Evolutionary conservation across 352 stramenopile species (phyloP), one percentile per base, ranked within the genome.

Genomic region (Phytophthora syringae): DNA sequence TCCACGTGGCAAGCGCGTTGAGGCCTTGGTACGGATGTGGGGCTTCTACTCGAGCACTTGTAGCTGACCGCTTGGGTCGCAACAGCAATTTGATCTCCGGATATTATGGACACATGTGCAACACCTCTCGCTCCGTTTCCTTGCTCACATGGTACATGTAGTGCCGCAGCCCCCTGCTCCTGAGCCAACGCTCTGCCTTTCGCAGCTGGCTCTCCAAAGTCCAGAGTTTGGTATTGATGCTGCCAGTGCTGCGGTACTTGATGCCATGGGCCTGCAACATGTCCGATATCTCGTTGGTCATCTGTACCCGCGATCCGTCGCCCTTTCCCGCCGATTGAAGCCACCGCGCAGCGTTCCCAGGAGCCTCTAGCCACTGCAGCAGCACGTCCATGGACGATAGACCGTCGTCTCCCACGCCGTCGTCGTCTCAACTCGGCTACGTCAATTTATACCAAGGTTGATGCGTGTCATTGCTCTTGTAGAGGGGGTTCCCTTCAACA

Each of bases 371-470:
- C 54, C 54, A 62, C 13, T 27, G 40, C 20, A 62, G 30, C 20
- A 62, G 43, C 42, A 62, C 20, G 30, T 65, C 55, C 12, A 66
- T 39, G 0, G 62, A 70, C 28, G 62, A 65, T 21, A 34, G 55
- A 0, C 39, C 22, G 13, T 47, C 53, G 27, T n/a, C n/a, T n/a
- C 45, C 39, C 9, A 51, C 45, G 34, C 53, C 30, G 21, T 70
- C 61, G 3, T 59, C 47, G 30, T 64, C n/a, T 54, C 54, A 70
- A 15, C 16, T 43, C 36, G 36, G 36, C 4, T 22, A 12, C 16
- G 15, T 16, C 36, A 43, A n/a, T n/a, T n/a, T n/a, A n/a, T n/a
- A n/a, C n/a, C n/a, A n/a, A n/a, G n/a, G n/a, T n/a, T n/a, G n/a
- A 39, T 39, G 9, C 34, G 5, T 43, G 36, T 43, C 36, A 43